These are phyloP conservation scores for Cystoderma amianthinum DNA, from an alignment of 768 basidiomycete species.

Conservation along the genomic window DNA sequence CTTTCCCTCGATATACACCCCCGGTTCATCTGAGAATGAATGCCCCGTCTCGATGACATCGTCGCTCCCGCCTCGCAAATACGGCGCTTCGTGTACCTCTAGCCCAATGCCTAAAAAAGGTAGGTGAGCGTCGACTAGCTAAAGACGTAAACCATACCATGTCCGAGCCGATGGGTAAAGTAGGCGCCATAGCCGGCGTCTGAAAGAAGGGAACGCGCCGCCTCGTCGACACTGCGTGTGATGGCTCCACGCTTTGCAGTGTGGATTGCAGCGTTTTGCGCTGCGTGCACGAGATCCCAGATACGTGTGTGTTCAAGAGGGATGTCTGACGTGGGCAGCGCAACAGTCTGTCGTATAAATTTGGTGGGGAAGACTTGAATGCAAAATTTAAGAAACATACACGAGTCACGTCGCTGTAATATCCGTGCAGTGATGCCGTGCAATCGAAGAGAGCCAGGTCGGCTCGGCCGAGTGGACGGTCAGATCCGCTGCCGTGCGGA, in stretches of 20 bases:
- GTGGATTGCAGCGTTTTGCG: constrained; percentile 50
- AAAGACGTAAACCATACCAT: constrained; percentile 38
- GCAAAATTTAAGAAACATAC: constrained; percentile 28
- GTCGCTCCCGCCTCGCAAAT: constrained; percentile 64
- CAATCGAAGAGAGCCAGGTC: constrained; percentile 77
- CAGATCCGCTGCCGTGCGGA: constrained; percentile 77
- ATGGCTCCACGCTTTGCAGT: constrained; percentile 39
- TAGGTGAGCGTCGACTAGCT: constrained; percentile 2
- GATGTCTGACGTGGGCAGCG: constrained; percentile 50
- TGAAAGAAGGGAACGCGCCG: constrained; percentile 48
- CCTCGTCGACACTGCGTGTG: constrained; percentile 52
- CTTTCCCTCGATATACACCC: constrained; percentile 65
- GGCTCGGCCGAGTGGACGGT: constrained; percentile 42
- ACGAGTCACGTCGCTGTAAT: constrained; percentile 73
- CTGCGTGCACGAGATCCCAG: constrained; percentile 61
- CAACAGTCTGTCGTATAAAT: constrained; percentile 45
- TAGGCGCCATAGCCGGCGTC: constrained; percentile 38
- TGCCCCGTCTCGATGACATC: constrained; percentile 56
- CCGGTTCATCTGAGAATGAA: constrained; percentile 80
- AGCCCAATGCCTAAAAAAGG: constrained; percentile 64
- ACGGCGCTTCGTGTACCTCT: constrained; percentile 78
- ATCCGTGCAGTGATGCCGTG: constrained; percentile 66
- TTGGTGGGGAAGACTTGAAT: neutral
- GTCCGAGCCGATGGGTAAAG: constrained; percentile 80
- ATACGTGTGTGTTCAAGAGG: constrained; percentile 41